These are phyloP conservation scores for Lactifluus volemus DNA, from an alignment of 768 basidiomycete genomes.

Conservation along the genomic window DNA sequence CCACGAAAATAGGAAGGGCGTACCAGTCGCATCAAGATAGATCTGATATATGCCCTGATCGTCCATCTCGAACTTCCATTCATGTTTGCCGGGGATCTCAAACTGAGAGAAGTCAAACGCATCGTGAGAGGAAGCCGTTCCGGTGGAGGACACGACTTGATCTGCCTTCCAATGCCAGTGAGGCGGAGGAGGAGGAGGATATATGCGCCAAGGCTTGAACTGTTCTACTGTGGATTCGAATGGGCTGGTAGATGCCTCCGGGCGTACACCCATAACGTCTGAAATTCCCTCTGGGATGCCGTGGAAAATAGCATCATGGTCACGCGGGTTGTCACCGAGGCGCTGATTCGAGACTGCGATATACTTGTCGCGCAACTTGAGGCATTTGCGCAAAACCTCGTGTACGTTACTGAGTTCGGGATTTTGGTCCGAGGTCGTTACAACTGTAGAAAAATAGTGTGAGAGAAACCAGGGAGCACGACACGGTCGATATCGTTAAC, in stretches of 20 bases:
- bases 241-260: conserved; percentile 38
- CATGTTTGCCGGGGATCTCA: conserved; percentile 53
- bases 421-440: conserved; percentile 17
- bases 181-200: conserved; percentile 87
- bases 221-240: conserved; percentile 25
- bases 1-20: not conserved
- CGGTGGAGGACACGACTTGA: conserved; percentile 33
- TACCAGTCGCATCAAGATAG: conserved; percentile 41
- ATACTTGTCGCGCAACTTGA: conserved; percentile 93
- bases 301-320: conserved; percentile 74
- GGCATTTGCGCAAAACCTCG: conserved; percentile 70
- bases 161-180: conserved; percentile 86
- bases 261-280: conserved; percentile 58
- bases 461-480: conserved; percentile 16
- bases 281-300: conserved; percentile 56
- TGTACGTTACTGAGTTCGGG: conserved; percentile 37
- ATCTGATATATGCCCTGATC: conserved; percentile 89
- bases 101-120: conserved; percentile 67
- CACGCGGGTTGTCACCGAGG: conserved; percentile 89
- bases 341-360: conserved; percentile 80
- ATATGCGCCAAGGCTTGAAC: conserved; percentile 72
- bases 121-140: conserved; percentile 27
- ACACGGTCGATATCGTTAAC: conserved; percentile 1
- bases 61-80: conserved; percentile 65
- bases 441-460: not conserved